Percentiles rank a stretch among this genome's conserved stretches.
phyloP scores from a whole-genome alignment of 208 protist genomes.

The Acanthamoeba lenticulata region DNA sequence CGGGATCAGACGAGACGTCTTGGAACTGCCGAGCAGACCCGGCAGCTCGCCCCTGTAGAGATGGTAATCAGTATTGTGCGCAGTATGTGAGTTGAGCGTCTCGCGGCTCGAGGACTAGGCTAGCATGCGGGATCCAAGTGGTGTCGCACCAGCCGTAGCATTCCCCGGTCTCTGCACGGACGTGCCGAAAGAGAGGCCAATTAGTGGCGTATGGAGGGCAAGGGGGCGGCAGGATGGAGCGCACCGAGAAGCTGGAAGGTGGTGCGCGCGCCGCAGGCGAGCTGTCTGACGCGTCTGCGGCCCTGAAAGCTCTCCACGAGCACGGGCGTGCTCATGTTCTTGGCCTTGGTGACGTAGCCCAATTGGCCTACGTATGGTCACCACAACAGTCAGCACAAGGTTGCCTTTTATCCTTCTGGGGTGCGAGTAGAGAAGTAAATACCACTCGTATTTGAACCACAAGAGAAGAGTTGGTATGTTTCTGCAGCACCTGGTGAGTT shows the following conservation, averaged over 20 bases:
- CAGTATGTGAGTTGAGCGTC: neutral
- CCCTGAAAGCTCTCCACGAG: constrained; percentile 20
- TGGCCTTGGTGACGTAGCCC: neutral
- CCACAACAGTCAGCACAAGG: neutral
- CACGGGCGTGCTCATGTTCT: neutral
- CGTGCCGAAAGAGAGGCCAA: neutral
- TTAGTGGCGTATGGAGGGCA: neutral
- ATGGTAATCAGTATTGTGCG: neutral
- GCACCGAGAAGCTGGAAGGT: neutral
- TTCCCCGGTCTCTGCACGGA: constrained; percentile 23
- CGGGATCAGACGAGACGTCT: neutral
- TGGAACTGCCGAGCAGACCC: neutral
- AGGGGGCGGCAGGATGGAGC: neutral
- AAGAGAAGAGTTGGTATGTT: constrained; percentile 3
- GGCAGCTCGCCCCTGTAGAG: neutral
- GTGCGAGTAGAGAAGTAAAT: neutral
- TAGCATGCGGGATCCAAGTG: neutral
- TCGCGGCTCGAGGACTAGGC: neutral
- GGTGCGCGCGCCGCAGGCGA: neutral
- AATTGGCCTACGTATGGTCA: constrained; percentile 9
- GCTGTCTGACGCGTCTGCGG: neutral
- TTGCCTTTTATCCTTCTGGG: neutral
- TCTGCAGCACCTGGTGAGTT: neutral
- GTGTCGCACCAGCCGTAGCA: neutral
- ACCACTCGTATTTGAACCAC: neutral